These are phyloP conservation scores for Pittosporum tobira DNA, from an alignment of 129 eudicot genomes.

Conservation along the genomic window DNA sequence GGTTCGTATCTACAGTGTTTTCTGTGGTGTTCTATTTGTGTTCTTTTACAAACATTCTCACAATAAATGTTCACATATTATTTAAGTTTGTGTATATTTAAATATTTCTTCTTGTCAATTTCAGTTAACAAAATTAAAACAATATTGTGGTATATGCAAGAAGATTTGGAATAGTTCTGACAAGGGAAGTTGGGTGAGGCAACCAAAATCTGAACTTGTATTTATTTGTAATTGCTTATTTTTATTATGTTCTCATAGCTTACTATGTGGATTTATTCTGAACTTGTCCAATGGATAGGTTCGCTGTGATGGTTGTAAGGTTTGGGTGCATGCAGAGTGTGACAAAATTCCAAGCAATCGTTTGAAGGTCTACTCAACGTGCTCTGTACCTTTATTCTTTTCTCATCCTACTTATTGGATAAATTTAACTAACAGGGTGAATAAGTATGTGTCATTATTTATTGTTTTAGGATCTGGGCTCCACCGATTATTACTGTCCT, in stretches of 20 bases:
- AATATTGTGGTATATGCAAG: constrained; percentile 81
- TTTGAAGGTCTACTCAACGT: constrained; percentile 42
- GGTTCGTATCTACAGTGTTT: constrained; percentile 43
- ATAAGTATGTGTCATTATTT: constrained; percentile 4
- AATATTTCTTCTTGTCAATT: not conserved
- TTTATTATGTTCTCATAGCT: not conserved
- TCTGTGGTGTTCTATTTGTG: constrained; percentile 1
- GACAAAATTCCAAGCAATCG: constrained; percentile 62
- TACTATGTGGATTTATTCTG: not conserved
- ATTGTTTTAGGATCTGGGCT: constrained; percentile 51
- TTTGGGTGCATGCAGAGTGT: constrained; percentile 88
- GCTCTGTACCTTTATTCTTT: not conserved
- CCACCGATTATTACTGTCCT: constrained; percentile 72
- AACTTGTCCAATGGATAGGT: constrained; percentile 32
- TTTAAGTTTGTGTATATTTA: not conserved
- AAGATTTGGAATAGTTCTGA: constrained; percentile 72
- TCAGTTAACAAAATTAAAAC: constrained; percentile 62
- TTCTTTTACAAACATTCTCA: constrained; percentile 1
- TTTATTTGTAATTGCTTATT: no score
- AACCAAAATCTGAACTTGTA: not conserved
- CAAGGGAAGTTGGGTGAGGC: constrained; percentile 69
- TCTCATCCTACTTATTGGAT: no score
- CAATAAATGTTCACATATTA: not conserved
- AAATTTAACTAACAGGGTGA: not conserved
- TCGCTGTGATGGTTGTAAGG: constrained; percentile 82